These are phyloP conservation scores for Nakaseomyces sp. DNA, from an alignment of 1,139 yeast species.

Conservation along the genomic window DNA sequence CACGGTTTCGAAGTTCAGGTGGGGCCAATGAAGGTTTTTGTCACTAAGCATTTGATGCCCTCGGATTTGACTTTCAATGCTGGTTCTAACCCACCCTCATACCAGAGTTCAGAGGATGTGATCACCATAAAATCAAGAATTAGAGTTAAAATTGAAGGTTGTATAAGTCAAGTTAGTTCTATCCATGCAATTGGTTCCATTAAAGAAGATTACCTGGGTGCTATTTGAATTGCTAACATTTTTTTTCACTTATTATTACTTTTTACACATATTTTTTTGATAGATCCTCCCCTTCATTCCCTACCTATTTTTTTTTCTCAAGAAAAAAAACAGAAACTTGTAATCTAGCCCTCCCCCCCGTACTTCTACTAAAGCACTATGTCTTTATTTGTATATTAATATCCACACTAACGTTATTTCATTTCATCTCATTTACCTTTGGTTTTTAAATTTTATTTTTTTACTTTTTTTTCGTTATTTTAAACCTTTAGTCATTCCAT, in stretches of 20 bases:
- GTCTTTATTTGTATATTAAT: not conserved
- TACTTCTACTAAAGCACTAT: not conserved
- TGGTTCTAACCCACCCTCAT: slow-evolving; percentile 97
- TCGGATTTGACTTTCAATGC: slow-evolving; percentile 92
- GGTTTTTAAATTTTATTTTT: not conserved
- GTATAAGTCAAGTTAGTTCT: slow-evolving; percentile 94
- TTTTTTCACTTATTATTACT: no score
- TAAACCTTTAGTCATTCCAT: not conserved
- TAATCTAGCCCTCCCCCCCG: no score
- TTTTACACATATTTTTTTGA: no score
- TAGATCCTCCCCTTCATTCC: no score
- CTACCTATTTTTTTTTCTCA: no score
- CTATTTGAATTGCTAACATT: slow-evolving; percentile 35
- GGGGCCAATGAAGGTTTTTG: slow-evolving; percentile 92
- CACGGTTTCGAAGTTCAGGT: slow-evolving; percentile 98
- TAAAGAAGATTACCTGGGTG: slow-evolving; percentile 94
- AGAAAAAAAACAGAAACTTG: no score
- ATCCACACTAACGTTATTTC: slow-evolving; percentile 3
- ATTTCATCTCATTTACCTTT: not conserved
- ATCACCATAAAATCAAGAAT: slow-evolving; percentile 91
- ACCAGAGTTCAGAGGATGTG: slow-evolving; percentile 89
- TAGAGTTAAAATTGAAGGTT: slow-evolving; percentile 92
- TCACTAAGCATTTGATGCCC: slow-evolving; percentile 90
- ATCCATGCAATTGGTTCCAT: slow-evolving; percentile 96
- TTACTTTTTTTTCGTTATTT: no score